Evolutionary conservation across 768 basidiomycete genomes (phyloP).

Genomic region (Rossbeevera mucosa): DNA sequence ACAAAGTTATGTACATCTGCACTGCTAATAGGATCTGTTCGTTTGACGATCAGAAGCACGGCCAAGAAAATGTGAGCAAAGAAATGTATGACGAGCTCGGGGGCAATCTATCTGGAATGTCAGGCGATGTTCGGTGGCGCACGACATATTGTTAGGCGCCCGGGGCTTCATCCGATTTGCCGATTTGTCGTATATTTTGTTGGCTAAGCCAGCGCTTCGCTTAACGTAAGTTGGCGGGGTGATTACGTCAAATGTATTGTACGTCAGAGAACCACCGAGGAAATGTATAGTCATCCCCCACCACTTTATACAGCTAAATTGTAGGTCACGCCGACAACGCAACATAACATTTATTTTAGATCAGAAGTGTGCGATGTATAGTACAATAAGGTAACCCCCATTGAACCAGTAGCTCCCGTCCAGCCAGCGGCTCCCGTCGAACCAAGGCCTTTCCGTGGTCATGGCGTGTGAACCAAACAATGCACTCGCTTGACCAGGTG

Average conservation of each 20-base stretch:
- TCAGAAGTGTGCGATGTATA: too few relatives aligned
- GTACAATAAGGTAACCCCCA: too few relatives aligned
- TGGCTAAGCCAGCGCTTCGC: not conserved
- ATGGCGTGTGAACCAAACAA: too few relatives aligned
- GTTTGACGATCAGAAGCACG: conserved; percentile 13
- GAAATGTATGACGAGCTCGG: conserved; percentile 3
- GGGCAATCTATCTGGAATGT: not conserved
- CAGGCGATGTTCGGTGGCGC: not conserved
- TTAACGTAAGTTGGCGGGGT: not conserved
- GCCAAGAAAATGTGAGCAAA: conserved; percentile 1
- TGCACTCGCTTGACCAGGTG: too few relatives aligned
- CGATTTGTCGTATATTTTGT: not conserved
- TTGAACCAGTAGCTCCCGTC: too few relatives aligned
- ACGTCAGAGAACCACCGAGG: not conserved
- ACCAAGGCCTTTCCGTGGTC: too few relatives aligned
- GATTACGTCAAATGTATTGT: conserved; percentile 6
- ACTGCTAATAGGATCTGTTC: too few relatives aligned
- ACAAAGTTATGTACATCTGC: not conserved
- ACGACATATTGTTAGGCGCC: not conserved
- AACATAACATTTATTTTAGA: too few relatives aligned
- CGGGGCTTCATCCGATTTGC: not conserved
- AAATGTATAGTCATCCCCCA: too few relatives aligned
- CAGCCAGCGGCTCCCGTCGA: too few relatives aligned
- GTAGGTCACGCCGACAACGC: too few relatives aligned
- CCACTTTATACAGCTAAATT: too few relatives aligned